These are phyloP conservation scores for Linaria vulgaris DNA, from an alignment of 257 asterid genomes.

Conservation along the genomic window DNA sequence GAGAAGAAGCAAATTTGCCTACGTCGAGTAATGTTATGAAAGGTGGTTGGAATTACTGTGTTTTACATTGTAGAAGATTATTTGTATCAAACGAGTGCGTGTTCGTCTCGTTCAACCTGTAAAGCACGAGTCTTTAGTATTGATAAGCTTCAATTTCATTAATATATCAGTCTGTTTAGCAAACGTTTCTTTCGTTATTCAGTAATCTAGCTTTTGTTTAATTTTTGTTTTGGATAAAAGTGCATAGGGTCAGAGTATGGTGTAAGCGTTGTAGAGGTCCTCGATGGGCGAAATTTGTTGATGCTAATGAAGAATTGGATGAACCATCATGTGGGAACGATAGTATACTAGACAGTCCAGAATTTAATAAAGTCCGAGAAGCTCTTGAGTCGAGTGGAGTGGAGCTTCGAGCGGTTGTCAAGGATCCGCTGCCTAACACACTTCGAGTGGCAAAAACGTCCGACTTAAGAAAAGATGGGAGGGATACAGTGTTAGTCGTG, in stretches of 20 bases:
- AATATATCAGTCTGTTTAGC: background rate
- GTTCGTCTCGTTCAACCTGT: too few relatives aligned
- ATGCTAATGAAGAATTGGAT: constrained; percentile 33
- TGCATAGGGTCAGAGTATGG: constrained; percentile 37
- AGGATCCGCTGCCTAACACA: constrained; percentile 82
- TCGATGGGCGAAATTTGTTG: constrained; percentile 55
- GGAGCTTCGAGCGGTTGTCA: constrained; percentile 65
- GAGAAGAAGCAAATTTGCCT: too few relatives aligned
- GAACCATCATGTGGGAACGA: constrained; percentile 27
- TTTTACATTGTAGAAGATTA: too few relatives aligned
- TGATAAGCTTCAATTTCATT: too few relatives aligned
- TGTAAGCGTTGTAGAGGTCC: constrained; percentile 25
- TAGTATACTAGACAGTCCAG: constrained; percentile 35
- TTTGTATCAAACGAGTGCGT: too few relatives aligned
- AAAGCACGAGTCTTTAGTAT: too few relatives aligned
- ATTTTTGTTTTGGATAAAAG: constrained; percentile 21
- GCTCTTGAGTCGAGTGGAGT: constrained; percentile 50
- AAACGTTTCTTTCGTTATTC: background rate
- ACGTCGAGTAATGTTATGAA: too few relatives aligned
- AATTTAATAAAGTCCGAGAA: constrained; percentile 45
- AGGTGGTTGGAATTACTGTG: too few relatives aligned
- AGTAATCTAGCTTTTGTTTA: background rate
- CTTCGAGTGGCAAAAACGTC: constrained; percentile 44
- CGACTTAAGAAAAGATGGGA: constrained; percentile 14
- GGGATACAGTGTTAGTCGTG: constrained; percentile 24